Base-by-base conservation (phyloP, 768 basidiomycete species). In the Vararia minispora region DNA sequence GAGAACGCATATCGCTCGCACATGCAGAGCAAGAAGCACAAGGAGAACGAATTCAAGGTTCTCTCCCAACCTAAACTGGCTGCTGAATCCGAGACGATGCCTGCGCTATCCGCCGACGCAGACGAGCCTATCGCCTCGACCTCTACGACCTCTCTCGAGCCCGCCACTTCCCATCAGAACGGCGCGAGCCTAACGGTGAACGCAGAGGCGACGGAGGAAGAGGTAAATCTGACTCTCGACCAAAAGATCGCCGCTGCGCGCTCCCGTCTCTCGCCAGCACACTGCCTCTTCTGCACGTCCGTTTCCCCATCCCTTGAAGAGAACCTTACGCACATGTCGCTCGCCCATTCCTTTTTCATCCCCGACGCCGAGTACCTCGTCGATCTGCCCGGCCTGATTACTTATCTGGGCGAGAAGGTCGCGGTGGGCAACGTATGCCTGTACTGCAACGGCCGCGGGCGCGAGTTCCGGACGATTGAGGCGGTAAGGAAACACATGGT, bases 401-500 rank as follows among this genome's bases (percentile, higher is more conserved):
- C 64, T 6, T 88, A 92, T 58, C 74, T 99, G 6, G 89, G 84
- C 5, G 89, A 95, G 62, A 95, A 95, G 61, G 76, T 97, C 33
- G 81, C 85, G 0, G 75, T 94, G n/a, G 86, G 80, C 11, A 92
- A 95, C 61, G 68, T 89, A 6, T 99, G 95, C 65, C 72, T 98
- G 20, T 89, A 69, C 60, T 99, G 95, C 61, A 85, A 83, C 51
- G 81, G 78, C 24, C 77, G 71, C 44, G 75, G 88, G 29, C 64
- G 77, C 43, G 90, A 89, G 51, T 90, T 90, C 59, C 73, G 78
- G 41, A 80, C 76, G 12, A 53, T 92, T 37, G 82, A 89, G 3
- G 94, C 92, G 0, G 91, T 88, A 4, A 68, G 91, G 48, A 87
- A 86, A 52, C 95, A 99, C 56, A 99, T 99, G 95, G 44, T 75